A percentile compares a stretch with the other conserved stretches of the same genome.
Conservation (phyloP, 2,329 filamentous ascomycete species). For the Calonectria pauciramosa region DNA sequence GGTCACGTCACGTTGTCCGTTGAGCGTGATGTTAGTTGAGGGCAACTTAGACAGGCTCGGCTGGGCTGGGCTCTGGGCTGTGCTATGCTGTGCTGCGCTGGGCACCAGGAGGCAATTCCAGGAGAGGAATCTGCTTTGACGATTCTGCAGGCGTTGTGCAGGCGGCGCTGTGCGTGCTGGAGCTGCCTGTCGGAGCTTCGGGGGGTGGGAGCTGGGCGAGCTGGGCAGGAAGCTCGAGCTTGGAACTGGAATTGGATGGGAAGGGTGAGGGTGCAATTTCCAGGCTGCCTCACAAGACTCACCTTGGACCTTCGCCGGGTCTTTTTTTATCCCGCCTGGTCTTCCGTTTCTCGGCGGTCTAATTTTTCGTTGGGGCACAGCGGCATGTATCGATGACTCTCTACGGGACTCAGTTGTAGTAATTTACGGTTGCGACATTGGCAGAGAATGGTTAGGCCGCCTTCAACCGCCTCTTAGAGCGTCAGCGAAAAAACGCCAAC, state of each 20-base stretch:
- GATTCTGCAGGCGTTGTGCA: background rate
- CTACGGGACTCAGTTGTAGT: background rate
- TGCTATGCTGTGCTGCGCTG: constrained; percentile 6
- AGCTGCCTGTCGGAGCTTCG: background rate
- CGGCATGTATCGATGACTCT: constrained; percentile 8
- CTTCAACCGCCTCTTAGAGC: constrained; percentile 14
- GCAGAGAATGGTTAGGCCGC: constrained; percentile 19
- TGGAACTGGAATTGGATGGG: constrained; percentile 12
- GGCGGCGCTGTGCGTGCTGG: background rate
- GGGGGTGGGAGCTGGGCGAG: constrained; percentile 3
- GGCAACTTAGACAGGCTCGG: background rate
- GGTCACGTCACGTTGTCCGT: constrained; percentile 46
- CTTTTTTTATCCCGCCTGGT: constrained; percentile 20
- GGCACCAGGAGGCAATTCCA: constrained; percentile 3
- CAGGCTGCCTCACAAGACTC: constrained; percentile 20
- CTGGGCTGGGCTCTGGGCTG: constrained; percentile 1
- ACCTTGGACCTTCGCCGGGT: constrained; percentile 24
- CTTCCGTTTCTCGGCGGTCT: constrained; percentile 17
- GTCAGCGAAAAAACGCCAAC: constrained; percentile 11
- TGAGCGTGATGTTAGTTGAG: constrained; percentile 12
- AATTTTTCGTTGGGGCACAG: constrained; percentile 24
- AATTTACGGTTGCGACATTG: background rate
- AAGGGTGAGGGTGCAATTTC: constrained; percentile 26
- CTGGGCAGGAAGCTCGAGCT: background rate
- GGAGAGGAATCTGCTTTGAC: constrained; percentile 14